phyloP scores from a whole-genome alignment of 2,329 filamentous ascomycete species.

The Penicillium hordei region DNA sequence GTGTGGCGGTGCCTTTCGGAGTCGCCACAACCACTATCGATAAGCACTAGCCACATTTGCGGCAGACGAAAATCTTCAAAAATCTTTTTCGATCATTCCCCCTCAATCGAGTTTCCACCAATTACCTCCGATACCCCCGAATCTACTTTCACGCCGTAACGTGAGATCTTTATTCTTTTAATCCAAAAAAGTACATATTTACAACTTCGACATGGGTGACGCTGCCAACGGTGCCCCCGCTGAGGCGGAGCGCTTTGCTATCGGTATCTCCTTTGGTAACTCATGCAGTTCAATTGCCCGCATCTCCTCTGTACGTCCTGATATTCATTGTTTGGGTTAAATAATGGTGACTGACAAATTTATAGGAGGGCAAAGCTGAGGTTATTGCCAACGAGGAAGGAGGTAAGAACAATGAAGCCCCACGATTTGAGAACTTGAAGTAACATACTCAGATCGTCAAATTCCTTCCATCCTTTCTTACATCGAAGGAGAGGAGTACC shows the following conservation, averaged over 20 bases:
- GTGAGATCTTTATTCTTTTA: slow-evolving; percentile 14
- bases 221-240: slow-evolving; percentile 53
- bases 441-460: slow-evolving; percentile 71
- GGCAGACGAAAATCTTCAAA: slow-evolving; percentile 36
- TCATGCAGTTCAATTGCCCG: slow-evolving; percentile 96
- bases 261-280: slow-evolving; percentile 97
- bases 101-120: slow-evolving; percentile 23
- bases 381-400: slow-evolving; percentile 99
- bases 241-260: slow-evolving; percentile 62
- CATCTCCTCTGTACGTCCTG: slow-evolving; percentile 60
- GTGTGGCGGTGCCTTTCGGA: background rate
- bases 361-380: slow-evolving; percentile 84
- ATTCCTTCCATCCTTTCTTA: slow-evolving; percentile 95
- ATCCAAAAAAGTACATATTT: slow-evolving; percentile 12
- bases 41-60: slow-evolving; percentile 36
- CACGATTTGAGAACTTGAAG: slow-evolving; percentile 15
- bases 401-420: slow-evolving; percentile 56
- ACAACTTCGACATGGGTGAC: slow-evolving; percentile 48
- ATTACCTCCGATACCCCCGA: slow-evolving; percentile 21
- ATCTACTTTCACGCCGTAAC: slow-evolving; percentile 18
- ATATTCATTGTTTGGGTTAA: background rate
- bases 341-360: slow-evolving; percentile 10
- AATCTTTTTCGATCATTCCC: slow-evolving; percentile 35
- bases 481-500: slow-evolving; percentile 93
- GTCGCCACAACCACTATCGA: slow-evolving; percentile 36